A percentile compares a stretch with the other conserved stretches of the same genome.
These are phyloP conservation scores for Silene uniflora DNA, from an alignment of 148 eudicot genomes.

Conservation along the genomic window DNA sequence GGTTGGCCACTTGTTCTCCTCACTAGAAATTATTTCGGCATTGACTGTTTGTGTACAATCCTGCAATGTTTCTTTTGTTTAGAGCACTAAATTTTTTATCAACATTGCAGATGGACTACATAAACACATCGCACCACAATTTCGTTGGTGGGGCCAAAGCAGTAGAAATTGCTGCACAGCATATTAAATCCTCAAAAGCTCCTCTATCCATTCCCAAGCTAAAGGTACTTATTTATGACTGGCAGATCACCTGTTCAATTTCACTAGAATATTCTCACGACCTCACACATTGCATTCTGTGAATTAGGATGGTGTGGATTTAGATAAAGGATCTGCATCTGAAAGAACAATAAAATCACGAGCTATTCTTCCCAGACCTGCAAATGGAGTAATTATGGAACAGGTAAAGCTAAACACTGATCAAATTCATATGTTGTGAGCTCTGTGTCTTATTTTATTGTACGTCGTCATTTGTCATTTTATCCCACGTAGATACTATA, in stretches of 20 bases:
- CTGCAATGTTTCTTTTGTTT: not conserved
- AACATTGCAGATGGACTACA: slow-evolving; percentile 77
- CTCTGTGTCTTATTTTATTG: not conserved
- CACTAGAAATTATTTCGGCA: not conserved
- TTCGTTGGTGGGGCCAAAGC: slow-evolving; percentile 93
- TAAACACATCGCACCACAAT: slow-evolving; percentile 87
- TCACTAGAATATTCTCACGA: not conserved
- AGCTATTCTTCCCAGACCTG: slow-evolving; percentile 58
- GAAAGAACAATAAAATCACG: slow-evolving; percentile 77
- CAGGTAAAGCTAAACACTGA: slow-evolving; percentile 40
- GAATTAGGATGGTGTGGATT: slow-evolving; percentile 58
- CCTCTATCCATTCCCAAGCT: slow-evolving; percentile 45
- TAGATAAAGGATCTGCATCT: slow-evolving; percentile 66
- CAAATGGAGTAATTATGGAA: slow-evolving; percentile 68
- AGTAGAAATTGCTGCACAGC: slow-evolving; percentile 67
- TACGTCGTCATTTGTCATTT: not conserved
- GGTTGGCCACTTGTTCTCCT: not conserved
- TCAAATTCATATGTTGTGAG: not conserved
- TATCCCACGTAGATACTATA: not conserved
- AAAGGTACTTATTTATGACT: slow-evolving; percentile 41
- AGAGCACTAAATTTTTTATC: slow-evolving; percentile 9
- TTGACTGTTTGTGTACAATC: not conserved
- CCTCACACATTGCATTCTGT: slow-evolving; percentile 17
- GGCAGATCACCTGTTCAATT: not conserved
- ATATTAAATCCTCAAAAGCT: slow-evolving; percentile 48